Evolutionary conservation across 345 rosid species (phyloP), one percentile per base, ranked within the genome.

Genomic region (Corchorus olitorius): DNA sequence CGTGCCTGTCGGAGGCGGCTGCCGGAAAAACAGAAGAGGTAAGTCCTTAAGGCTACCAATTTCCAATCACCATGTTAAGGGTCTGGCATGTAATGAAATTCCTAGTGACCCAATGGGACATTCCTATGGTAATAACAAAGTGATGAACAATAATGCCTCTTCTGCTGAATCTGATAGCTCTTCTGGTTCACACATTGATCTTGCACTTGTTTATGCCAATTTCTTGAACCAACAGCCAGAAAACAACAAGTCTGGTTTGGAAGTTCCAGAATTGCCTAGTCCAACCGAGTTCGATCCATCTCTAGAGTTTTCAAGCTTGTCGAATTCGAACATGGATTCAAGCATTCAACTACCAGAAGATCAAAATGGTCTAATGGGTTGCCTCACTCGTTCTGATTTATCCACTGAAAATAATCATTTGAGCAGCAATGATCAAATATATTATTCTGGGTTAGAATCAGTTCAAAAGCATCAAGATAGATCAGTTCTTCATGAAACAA

Each of bases 1-100:
- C 43, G 87, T 90, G 8, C 93, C 93, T 0, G 79, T 90, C 0
- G 93, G 93, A 0, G 91, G 93, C 0, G 91, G 91, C 20, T 86
- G 91, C 71, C 74, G 93, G 74, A 90, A 88, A 56, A 88, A 77
- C 76, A 75, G 93, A 50, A 75, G 90, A 67, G 81, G 81, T 6
- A 89, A 83, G 81, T 72, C 89, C 8, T 60, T 72, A 14, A 81
- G 83, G 73, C 39, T 83, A n/a, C 76, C 86, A 0, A 68, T 27
- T 1, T 27, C 70, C 3, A 49, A 63, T 68, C 19, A 17, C 8
- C 53, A 45, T 52, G 49, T 64, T 4, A 80, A 72, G 53, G 45
- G 35, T 49, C 53, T 65, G 34, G 19, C 65, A 6, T 72, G 53
- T 65, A 77, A 72, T 27, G 78, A 53, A 20, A 55, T 48, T n/a